Evolutionary conservation across 176 grass and related monocot species (phyloP).

Genomic region (Oropetium thomaeum): DNA sequence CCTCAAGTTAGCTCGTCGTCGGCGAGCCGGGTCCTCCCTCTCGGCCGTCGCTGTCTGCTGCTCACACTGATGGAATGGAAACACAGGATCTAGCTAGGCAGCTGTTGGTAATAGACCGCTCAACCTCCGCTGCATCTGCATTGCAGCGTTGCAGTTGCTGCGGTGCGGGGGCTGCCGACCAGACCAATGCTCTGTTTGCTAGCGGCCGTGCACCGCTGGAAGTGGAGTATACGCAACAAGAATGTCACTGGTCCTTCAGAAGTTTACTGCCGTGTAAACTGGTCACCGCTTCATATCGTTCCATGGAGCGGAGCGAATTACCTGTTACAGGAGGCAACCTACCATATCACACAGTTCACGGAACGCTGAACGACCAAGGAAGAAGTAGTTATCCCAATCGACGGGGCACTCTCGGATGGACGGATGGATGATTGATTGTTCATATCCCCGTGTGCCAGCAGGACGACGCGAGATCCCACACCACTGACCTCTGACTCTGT

Average conservation of each 20-base stretch:
- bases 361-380: no score
- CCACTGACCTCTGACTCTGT: no score
- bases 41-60: neutral
- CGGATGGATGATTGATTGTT: no score
- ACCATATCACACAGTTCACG: no score
- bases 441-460: no score
- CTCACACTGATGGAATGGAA: neutral
- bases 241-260: neutral
- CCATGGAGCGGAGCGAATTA: no score
- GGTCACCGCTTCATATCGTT: neutral
- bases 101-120: conserved; percentile 23
- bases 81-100: neutral
- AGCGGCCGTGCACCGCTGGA: neutral
- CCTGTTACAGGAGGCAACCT: no score
- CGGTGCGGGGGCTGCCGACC: neutral
- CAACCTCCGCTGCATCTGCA: neutral
- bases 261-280: neutral
- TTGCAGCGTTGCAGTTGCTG: neutral
- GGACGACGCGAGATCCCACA: no score
- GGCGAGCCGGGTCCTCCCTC: neutral
- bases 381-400: no score
- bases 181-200: neutral
- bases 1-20: neutral
- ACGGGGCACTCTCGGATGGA: no score
- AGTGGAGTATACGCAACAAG: neutral